Conservation (phyloP, 176 grass and related monocot genomes). For the Aegilops umbellulata region DNA sequence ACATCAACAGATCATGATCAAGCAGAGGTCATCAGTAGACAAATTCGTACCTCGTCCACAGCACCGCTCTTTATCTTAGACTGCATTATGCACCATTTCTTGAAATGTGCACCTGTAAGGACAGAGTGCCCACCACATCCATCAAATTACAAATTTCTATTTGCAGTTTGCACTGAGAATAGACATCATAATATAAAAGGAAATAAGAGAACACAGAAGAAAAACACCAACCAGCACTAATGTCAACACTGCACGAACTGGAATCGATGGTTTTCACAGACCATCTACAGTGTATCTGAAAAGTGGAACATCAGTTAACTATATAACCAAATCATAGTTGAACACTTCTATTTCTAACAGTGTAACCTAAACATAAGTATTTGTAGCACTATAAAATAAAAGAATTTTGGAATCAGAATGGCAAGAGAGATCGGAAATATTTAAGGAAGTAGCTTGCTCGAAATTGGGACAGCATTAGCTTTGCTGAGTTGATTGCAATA, state of each 20-base stretch:
- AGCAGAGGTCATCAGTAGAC: not conserved
- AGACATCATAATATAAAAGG: not conserved
- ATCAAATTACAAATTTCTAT: constrained; percentile 9
- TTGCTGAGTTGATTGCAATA: constrained; percentile 12
- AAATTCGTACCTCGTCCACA: constrained; percentile 75
- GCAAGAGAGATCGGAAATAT: too few species aligned
- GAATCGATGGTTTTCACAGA: constrained; percentile 54
- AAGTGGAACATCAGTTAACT: not conserved
- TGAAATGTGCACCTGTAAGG: constrained; percentile 93
- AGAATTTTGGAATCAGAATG: too few species aligned
- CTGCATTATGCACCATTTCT: constrained; percentile 99
- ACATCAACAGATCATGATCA: not conserved
- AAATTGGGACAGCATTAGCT: too few species aligned
- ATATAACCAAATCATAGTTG: not conserved
- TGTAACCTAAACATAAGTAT: too few species aligned
- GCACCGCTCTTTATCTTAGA: constrained; percentile 98
- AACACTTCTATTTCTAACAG: too few species aligned
- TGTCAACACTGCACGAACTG: constrained; percentile 67
- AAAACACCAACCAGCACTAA: constrained; percentile 73
- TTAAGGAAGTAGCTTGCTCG: too few species aligned
- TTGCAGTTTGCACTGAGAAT: constrained; percentile 17
- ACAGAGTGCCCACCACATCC: not conserved
- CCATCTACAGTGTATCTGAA: constrained; percentile 97
- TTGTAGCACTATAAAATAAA: too few species aligned
- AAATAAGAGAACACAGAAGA: constrained; percentile 1